A percentile compares a stretch with the other conserved stretches of the same genome.
Conservation (phyloP, 176 grass and related monocot species). For the Eragrostis curvula region DNA sequence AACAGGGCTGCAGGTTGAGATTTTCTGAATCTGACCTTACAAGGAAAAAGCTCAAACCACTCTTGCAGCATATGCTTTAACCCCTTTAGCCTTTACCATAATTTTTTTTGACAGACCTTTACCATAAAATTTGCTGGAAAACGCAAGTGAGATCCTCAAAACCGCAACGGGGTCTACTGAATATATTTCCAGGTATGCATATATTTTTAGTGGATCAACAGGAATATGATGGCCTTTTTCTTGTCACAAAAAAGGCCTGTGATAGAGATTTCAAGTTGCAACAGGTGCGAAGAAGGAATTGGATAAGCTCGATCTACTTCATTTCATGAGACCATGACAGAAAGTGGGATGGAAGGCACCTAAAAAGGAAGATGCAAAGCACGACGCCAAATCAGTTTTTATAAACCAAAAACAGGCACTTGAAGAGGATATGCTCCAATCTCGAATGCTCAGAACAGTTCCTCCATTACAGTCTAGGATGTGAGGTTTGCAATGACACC, state of each 20-base stretch:
- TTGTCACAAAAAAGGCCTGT: conserved; percentile 32
- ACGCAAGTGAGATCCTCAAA: not conserved
- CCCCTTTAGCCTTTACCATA: conserved; percentile 6
- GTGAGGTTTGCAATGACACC: conserved; percentile 38
- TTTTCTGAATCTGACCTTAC: conserved; percentile 39
- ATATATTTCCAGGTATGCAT: not conserved
- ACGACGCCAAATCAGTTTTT: conserved; percentile 21
- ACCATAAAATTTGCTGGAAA: conserved; percentile 31
- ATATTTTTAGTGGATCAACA: conserved; percentile 33
- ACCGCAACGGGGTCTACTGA: not conserved
- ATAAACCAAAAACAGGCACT: conserved; percentile 41
- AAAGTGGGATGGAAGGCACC: conserved; percentile 29
- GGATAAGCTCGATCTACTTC: conserved; percentile 53
- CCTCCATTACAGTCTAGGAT: conserved; percentile 44
- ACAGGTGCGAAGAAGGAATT: conserved; percentile 36
- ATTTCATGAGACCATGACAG: conserved; percentile 26
- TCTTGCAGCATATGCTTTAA: conserved; percentile 16
- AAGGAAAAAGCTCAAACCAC: conserved; percentile 36
- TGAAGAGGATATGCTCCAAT: conserved; percentile 50
- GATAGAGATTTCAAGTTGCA: conserved; percentile 21
- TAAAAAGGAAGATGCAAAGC: conserved; percentile 46
- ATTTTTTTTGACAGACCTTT: not conserved
- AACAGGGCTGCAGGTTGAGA: conserved; percentile 22
- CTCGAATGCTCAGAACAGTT: conserved; percentile 44
- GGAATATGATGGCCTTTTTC: conserved; percentile 27